Conservation (phyloP, 2,329 filamentous ascomycete species). For the Dryadomyces quercus-mongolicae region DNA sequence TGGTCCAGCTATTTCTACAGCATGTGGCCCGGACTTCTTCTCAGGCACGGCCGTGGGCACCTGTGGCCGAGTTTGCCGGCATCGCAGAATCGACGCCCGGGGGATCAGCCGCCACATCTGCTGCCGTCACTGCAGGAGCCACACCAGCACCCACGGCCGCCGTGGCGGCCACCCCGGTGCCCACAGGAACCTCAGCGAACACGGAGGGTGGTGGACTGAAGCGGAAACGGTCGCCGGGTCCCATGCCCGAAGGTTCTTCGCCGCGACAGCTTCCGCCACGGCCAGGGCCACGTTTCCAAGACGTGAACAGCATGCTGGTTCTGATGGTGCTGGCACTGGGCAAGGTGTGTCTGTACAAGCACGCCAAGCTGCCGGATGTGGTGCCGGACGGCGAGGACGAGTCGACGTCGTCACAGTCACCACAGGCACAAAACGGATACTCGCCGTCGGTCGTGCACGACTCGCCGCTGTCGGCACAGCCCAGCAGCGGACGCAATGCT, state of each 20-base stretch:
- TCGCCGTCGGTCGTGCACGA: conserved; percentile 40
- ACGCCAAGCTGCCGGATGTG: conserved; percentile 41
- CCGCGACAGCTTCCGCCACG: conserved; percentile 18
- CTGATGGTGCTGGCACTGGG: conserved; percentile 76
- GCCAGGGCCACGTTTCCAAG: conserved; percentile 44
- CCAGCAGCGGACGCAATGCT: conserved; percentile 24
- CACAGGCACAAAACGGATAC: conserved; percentile 31
- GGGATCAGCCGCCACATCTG: neutral
- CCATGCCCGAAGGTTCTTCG: conserved; percentile 13
- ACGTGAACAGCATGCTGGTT: conserved; percentile 69
- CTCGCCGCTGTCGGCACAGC: conserved; percentile 26
- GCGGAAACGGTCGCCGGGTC: conserved; percentile 40
- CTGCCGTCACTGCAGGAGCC: neutral
- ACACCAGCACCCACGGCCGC: neutral
- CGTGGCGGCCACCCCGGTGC: neutral
- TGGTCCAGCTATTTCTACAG: conserved; percentile 41
- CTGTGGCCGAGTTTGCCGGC: conserved; percentile 19
- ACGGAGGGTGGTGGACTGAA: conserved; percentile 25
- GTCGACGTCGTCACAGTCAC: conserved; percentile 22
- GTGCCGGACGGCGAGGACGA: conserved; percentile 33
- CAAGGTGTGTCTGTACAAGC: conserved; percentile 56
- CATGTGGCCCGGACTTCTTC: conserved; percentile 1
- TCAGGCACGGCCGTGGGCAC: conserved; percentile 5
- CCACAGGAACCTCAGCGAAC: neutral
- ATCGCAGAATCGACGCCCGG: neutral